Evolutionary conservation across 2,329 filamentous ascomycete species (phyloP), one percentile per base, ranked within the genome.

Genomic region (Trichoderma atroviride): DNA sequence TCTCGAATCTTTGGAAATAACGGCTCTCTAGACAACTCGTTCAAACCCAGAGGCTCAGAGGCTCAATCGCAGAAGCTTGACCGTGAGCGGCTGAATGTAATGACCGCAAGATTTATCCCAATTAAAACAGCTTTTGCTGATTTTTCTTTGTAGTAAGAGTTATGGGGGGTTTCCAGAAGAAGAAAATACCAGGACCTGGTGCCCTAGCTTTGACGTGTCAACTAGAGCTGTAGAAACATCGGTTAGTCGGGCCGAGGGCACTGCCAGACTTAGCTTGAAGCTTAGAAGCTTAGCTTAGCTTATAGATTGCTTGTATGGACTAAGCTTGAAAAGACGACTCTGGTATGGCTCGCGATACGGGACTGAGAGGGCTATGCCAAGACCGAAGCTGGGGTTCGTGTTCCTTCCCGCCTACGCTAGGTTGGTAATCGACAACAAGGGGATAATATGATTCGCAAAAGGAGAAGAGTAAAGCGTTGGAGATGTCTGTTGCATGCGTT

Each of bases 231-330:
- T 1, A 58, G 37, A 35, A 52, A 59, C 37, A 40, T 37, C 64
- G 29, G 53, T 40, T 37, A 52, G 55, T 67, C 55, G 64, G 64
- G 11, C 64, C 55, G 55, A 52, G 53, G 4, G 22, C 14, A 40
- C 59, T 40, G 37, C 29, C 64, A 52, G 13, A 33, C 40, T 59
- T 59, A 22, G 64, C 37, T 35, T 52, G 61, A 59, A 58, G 53
- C 40, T 52, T n/a, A n/a, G n/a, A n/a, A 22, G 64, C 37, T 35
- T 52, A 58, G 53, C 40, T 52, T 59, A 19, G 55, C 29, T 10
- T 0, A 11, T 27, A 50, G 31, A 50, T 50, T 11, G n/a, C 47
- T 24, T 50, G 10, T 24, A 50, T 50, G 47, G 47, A 37, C 22
- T 40, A 55, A 40, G 47, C 47, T 50, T 37, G 47, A 55, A 64